Base-by-base conservation (phyloP, 371 early-diverging fungal genomes). In the Mortierella sp. region DNA sequence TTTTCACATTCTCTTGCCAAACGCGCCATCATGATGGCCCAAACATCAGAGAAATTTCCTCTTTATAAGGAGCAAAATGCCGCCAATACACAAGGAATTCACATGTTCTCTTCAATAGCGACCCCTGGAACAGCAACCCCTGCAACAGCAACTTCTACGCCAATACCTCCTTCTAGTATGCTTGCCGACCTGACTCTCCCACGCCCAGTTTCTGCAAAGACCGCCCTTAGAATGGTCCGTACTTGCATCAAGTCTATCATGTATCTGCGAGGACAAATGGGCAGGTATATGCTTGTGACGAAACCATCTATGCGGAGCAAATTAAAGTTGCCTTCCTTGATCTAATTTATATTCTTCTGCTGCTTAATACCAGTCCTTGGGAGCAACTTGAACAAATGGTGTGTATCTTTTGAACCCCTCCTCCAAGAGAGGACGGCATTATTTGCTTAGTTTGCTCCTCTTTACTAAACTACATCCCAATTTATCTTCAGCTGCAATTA, bases 201-300 rank as follows among this genome's bases (percentile, higher is more conserved):
- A 0, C 61, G 74, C 9, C 60, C 67, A 1, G 73, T 78, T 15
- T 64, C 73, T 19, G 70, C 59, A 28, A 66, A 56, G 17, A 40
- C 66, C 1, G 79, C 73, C 3, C 54, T 78, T 7, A 45, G 64
- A 9, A 68, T 78, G 74, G 37, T 70, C 2, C 69, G 61, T 13
- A 66, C 62, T 17, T 45, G 42, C 26, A 54, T 78, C 37, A 61
- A 69, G 55, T 70, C 62, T 0, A 26, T 78, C 23, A 72, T 78
- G 79, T 78, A 66, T 40, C 55, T 70, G 47, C 73, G 79, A 45
- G 79, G 79, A 22, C 70, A 64, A 31, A 71, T 72, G 61, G 51
- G 61, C 47, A 71, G 71, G 76, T 76, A 56, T 13, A 54, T 54
- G 26, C 55, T 7, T 51, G 22, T 6, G 22, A 23, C 51, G 5